A percentile compares a stretch with the other conserved stretches of the same genome.
phyloP scores from a whole-genome alignment of 208 protist genomes.

The Leishmania major region DNA sequence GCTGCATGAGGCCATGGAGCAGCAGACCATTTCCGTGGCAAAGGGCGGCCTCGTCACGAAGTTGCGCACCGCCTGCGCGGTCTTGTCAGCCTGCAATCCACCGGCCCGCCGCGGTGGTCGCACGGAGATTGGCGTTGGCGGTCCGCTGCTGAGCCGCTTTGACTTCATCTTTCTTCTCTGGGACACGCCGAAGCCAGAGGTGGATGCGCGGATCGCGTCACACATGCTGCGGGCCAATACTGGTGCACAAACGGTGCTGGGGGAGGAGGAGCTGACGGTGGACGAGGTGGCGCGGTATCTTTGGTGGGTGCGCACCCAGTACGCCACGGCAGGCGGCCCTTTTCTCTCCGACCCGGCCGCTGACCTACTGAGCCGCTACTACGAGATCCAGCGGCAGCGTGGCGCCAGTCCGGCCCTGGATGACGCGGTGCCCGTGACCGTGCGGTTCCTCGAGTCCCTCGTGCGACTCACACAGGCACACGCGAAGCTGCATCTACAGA shows the following conservation, averaged over 20 bases:
- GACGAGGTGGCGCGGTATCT: slow-evolving; percentile 77
- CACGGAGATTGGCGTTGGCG: slow-evolving; percentile 93
- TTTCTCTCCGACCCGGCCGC: slow-evolving; percentile 71
- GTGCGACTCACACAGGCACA: slow-evolving; percentile 96
- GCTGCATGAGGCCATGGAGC: slow-evolving; percentile 99
- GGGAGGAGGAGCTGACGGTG: slow-evolving; percentile 36
- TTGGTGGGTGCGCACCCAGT: slow-evolving; percentile 81
- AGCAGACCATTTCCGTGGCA: slow-evolving; percentile 96
- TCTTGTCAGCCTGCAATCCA: slow-evolving; percentile 97
- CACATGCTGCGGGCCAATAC: slow-evolving; percentile 79
- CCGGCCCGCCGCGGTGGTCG: slow-evolving; percentile 58
- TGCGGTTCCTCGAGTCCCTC: slow-evolving; percentile 95
- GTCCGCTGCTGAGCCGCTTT: slow-evolving; percentile 96
- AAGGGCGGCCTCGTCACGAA: slow-evolving; percentile 97
- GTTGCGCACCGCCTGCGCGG: slow-evolving; percentile 93
- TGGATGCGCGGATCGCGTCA: slow-evolving; percentile 86
- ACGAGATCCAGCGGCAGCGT: slow-evolving; percentile 74
- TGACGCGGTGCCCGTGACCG: slow-evolving; percentile 94
- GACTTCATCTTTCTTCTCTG: slow-evolving; percentile 97
- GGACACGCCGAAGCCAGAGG: slow-evolving; percentile 85
- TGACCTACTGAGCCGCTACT: slow-evolving; percentile 80
- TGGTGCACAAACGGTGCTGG: slow-evolving; percentile 27
- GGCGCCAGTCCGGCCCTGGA: slow-evolving; percentile 70
- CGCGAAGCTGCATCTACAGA: slow-evolving; percentile 93
- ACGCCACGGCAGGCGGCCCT: slow-evolving; percentile 64